Evolutionary conservation across 257 asterid genomes (phyloP).

Genomic region (Nicotiana noctiflora): DNA sequence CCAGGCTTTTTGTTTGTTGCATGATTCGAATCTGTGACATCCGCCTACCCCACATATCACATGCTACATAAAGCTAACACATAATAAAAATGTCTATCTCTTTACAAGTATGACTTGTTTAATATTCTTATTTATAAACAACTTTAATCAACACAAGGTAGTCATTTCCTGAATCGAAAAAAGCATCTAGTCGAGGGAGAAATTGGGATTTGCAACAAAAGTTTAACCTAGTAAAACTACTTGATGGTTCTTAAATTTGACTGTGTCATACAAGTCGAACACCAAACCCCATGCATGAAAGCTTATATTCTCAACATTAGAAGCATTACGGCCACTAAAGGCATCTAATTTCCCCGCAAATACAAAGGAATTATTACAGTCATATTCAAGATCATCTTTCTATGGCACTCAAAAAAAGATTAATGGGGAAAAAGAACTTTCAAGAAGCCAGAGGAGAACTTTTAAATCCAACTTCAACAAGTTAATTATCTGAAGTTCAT

Average conservation of each 20-base stretch:
- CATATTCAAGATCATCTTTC: neutral
- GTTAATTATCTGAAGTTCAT: neutral
- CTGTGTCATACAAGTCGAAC: neutral
- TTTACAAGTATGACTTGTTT: neutral
- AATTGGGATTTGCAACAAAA: neutral
- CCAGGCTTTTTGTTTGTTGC: too few species aligned
- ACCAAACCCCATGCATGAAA: neutral
- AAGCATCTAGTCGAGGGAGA: neutral
- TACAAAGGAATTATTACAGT: neutral
- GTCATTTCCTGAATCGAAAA: neutral
- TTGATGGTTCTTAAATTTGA: neutral
- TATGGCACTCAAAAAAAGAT: neutral
- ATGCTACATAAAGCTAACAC: neutral
- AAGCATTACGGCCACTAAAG: neutral
- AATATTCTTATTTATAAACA: neutral
- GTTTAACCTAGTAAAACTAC: neutral
- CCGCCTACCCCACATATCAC: too few species aligned
- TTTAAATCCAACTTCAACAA: neutral
- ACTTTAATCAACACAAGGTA: neutral
- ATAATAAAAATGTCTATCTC: neutral
- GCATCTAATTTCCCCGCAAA: neutral
- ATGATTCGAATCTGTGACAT: too few species aligned
- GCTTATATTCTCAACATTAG: neutral
- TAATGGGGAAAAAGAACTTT: slow-evolving; percentile 3
- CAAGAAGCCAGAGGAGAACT: neutral